Evolutionary conservation across 345 rosid genomes (phyloP), one percentile per base, ranked within the genome.

Genomic region (Eucalyptus regnans): DNA sequence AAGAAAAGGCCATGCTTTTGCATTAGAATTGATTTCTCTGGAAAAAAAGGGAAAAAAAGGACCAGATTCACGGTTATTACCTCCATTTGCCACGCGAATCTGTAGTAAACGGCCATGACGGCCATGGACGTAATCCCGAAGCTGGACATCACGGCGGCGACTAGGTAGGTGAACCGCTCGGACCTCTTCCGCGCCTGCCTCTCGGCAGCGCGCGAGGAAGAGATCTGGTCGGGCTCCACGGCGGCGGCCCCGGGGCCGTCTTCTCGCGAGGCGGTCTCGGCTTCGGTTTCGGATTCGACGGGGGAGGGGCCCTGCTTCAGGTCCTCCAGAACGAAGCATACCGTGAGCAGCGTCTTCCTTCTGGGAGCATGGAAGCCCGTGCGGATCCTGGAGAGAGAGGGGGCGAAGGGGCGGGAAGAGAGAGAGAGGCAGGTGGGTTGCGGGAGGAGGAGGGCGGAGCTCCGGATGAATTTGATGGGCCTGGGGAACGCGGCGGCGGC

Each of bases 21-120:
- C 52, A 7, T 84, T 10, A 44, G 14, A 56, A 52, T 68, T 48
- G 4, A 29, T 50, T 46, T n/a, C 46, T 25, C n/a, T 51, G 88
- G 56, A 50, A 23, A 43, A 12, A n/a, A n/a, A n/a, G 25, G 25
- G 56, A 22, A 2, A 43, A 33, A 43, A 43, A 29, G 12, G 43
- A 49, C 27, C 83, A 48, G 25, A 48, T 58, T 83, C 23, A 11
- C 52, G 66, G 37, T 50, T 3, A 5, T 16, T 87, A 96, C 99
- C 99, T 95, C 97, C 97, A 95, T 93, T 93, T 98, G 98, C 99
- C 98, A 95, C 7, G 93, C 90, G 86, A 98, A 98, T 89, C 99
- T 90, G 92, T 94, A 98, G 88, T 98, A 97, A 90, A 98, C 99
- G 27, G 99, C 92, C 95, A 95, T 90, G 87, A 92, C 91, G 25